These are phyloP conservation scores for Madurella fahalii DNA, from an alignment of 2,329 filamentous ascomycete genomes.

Conservation along the genomic window DNA sequence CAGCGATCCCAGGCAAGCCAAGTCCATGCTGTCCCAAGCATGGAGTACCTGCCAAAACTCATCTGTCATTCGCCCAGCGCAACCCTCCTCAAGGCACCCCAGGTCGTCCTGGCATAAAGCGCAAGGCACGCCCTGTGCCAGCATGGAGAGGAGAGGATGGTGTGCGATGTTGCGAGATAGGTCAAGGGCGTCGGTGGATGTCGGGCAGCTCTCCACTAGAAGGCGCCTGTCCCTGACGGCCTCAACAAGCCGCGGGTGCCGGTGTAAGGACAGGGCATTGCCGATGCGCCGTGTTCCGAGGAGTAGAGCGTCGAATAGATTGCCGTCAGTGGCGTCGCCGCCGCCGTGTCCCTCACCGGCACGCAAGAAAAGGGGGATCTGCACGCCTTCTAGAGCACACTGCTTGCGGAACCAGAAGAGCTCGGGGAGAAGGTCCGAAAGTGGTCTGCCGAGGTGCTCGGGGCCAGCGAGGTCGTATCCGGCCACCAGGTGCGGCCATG, in stretches of 20 bases:
- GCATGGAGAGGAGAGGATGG: conserved; percentile 77
- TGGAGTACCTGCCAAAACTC: conserved; percentile 94
- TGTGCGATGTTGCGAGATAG: conserved; percentile 68
- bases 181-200: conserved; percentile 82
- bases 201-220: conserved; percentile 83
- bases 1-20: conserved; percentile 79
- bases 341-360: conserved; percentile 80
- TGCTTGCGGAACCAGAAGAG: conserved; percentile 92
- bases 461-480: conserved; percentile 90
- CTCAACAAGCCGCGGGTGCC: conserved; percentile 84
- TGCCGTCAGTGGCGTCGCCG: conserved; percentile 69
- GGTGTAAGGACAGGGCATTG: conserved; percentile 83
- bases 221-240: conserved; percentile 87
- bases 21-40: conserved; percentile 84
- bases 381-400: conserved; percentile 70
- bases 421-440: conserved; percentile 74
- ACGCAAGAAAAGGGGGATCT: conserved; percentile 94
- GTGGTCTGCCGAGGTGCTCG: conserved; percentile 73
- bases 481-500: conserved; percentile 73
- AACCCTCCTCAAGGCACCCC: not conserved
- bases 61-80: conserved; percentile 72
- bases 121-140: conserved; percentile 80
- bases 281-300: conserved; percentile 86
- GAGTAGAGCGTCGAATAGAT: conserved; percentile 84
- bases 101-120: conserved; percentile 89